Evolutionary conservation across 192 early-diverging fungal genomes (phyloP), one percentile per base, ranked within the genome.

Genomic region (Jimgerdemannia flammicorona): DNA sequence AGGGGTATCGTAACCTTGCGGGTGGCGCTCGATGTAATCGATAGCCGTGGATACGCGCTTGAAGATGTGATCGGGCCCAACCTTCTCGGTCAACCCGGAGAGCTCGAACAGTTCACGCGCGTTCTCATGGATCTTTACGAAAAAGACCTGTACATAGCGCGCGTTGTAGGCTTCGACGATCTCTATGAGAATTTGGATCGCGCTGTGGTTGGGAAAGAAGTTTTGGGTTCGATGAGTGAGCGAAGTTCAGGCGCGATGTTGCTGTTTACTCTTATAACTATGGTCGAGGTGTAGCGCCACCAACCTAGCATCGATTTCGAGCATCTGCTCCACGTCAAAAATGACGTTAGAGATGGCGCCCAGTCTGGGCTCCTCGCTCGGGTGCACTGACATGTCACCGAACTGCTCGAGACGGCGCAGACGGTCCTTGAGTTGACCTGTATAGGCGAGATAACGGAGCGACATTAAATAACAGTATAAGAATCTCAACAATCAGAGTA

Each of bases 301-400:
- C 29, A 44, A 96, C 97, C 95, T 97, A 44, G 96, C 97, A 85
- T 99, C 98, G 74, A 99, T 87, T 3, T 85, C 85, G 0, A 92
- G 88, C 89, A 99, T 95, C 66, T 92, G 91, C 44, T 91, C 89
- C 42, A 98, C 89, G 78, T 99, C 97, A 87, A 99, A 98, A 40
- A 99, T 90, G 20, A 97, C 91, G 44, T 90, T 90, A 4, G 88
- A 81, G 4, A 94, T 86, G 10, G 92, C 89, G 44, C 87, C 89
- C 69, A 94, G 88, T 43, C 91, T 89, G 11, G 98, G 94, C 17
- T 90, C 90, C 77, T 98, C 96, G 0, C 95, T 95, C 4, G 98
- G 98, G 83, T 99, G 98, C 40, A 96, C 93, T 11, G 90, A 89
- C 86, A 98, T 91, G 76, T 96, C 95, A 44, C 98, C 97, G 84